phyloP scores from a whole-genome alignment of 2,329 filamentous ascomycete genomes.

The Colletotrichum trifolii region DNA sequence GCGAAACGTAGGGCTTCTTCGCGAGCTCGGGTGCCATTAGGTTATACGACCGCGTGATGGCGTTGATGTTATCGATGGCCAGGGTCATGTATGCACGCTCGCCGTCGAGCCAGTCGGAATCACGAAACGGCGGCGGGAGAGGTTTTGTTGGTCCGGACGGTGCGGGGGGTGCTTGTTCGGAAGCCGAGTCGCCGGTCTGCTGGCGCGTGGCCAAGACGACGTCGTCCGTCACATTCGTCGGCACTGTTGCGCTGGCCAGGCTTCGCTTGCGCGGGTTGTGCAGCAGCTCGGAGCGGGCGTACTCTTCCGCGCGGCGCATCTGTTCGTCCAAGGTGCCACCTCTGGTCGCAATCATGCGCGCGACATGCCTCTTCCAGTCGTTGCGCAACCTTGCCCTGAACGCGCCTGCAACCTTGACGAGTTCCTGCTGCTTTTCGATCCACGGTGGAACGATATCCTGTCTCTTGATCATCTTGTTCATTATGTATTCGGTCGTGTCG shows the following conservation, averaged over 20 bases:
- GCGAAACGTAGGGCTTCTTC: constrained; percentile 90
- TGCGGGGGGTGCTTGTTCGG: constrained; percentile 15
- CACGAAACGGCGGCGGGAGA: constrained; percentile 75
- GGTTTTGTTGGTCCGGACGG: constrained; percentile 38
- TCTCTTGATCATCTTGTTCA: constrained; percentile 98
- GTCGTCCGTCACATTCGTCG: constrained; percentile 60
- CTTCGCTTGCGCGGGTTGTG: constrained; percentile 67
- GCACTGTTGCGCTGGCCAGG: constrained; percentile 58
- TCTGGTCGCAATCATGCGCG: constrained; percentile 78
- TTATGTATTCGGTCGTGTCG: constrained; percentile 95
- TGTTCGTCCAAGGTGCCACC: constrained; percentile 82
- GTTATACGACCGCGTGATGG: constrained; percentile 87
- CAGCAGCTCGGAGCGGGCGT: constrained; percentile 78
- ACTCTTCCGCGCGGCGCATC: constrained; percentile 75
- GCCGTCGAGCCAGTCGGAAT: constrained; percentile 77
- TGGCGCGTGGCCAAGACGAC: constrained; percentile 59
- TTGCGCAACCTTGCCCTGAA: constrained; percentile 81
- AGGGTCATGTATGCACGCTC: constrained; percentile 82
- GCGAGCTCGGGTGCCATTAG: constrained; percentile 92
- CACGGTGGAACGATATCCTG: constrained; percentile 96
- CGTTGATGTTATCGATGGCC: constrained; percentile 82
- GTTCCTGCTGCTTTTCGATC: constrained; percentile 98
- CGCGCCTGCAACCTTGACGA: constrained; percentile 73
- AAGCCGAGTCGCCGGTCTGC: constrained; percentile 30
- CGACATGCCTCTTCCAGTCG: constrained; percentile 88